Percentiles rank a stretch among this genome's conserved stretches.
These are phyloP conservation scores for Penicillium thymicola DNA, from an alignment of 2,329 filamentous ascomycete genomes.

Conservation along the genomic window DNA sequence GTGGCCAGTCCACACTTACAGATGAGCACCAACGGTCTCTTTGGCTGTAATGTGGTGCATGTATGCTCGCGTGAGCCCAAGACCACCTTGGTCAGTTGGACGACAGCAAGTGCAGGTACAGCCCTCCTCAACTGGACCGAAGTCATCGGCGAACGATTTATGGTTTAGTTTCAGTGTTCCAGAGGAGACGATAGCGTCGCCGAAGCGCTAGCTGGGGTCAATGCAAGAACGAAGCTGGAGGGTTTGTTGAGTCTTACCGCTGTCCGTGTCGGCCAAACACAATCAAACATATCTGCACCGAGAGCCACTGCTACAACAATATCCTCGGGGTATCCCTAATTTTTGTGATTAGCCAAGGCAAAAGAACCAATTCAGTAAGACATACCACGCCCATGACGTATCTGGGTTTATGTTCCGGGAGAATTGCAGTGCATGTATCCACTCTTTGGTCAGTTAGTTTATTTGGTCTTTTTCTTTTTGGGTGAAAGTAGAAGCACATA, in stretches of 20 bases:
- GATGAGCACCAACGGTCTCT: constrained; percentile 85
- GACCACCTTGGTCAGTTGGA: constrained; percentile 61
- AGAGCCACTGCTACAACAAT: constrained; percentile 88
- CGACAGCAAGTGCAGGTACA: constrained; percentile 80
- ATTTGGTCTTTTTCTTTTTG: neutral
- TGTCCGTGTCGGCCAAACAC: constrained; percentile 95
- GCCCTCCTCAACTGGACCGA: constrained; percentile 75
- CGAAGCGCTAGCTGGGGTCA: constrained; percentile 62
- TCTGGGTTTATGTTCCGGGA: constrained; percentile 89
- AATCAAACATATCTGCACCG: constrained; percentile 99
- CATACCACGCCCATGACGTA: constrained; percentile 94
- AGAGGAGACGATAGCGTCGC: constrained; percentile 79
- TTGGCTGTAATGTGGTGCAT: constrained; percentile 89
- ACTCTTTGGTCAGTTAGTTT: constrained; percentile 49
- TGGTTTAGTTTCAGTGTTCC: constrained; percentile 85
- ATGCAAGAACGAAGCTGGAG: neutral
- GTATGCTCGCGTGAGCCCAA: constrained; percentile 83
- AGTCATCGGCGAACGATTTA: constrained; percentile 72
- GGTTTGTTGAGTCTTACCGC: constrained; percentile 53
- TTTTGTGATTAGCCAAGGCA: neutral
- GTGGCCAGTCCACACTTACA: constrained; percentile 38
- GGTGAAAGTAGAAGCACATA: constrained; percentile 24
- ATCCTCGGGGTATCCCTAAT: constrained; percentile 85
- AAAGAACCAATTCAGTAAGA: neutral
- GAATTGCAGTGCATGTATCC: constrained; percentile 73